Base-by-base conservation (phyloP, 352 stramenopile genomes). In the Phytophthora pini region DNA sequence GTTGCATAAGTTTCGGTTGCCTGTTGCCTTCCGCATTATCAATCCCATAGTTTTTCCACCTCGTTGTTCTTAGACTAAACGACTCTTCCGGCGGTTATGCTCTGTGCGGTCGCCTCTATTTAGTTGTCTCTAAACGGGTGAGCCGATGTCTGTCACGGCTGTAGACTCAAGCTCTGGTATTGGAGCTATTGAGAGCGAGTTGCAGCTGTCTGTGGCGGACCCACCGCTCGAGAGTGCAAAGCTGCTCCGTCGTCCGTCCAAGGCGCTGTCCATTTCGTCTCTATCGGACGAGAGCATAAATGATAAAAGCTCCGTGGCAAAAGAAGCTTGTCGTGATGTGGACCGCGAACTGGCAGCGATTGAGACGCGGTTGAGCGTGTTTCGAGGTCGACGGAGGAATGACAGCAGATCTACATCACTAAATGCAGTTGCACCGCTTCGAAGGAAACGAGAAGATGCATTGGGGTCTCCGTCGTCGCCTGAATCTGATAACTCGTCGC, bases 301-400 rank as follows among this genome's bases (percentile, higher is more conserved):
- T 0, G 31, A 36, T 12, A 36, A 58, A 51, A 53, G 12, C 24
- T 56, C 47, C 0, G 31, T 43, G 15, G 12, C 45, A n/a, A 34
- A 36, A n/a, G 72, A 80, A 66, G 79, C 74, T 8, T 87, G 77
- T 56, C 36, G 53, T 10, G 77, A 87, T 55, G 69, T 87, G 17
- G 50, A 82, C 13, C 65, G 71, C 1, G 80, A 87, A 53, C 61
- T 87, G 3, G 57, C 55, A 17, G 70, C 77, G 0, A 61, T 87
- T 49, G 62, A 84, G 29, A 73, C 56, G 50, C 74, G 79, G 0
- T 40, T 88, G 29, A 63, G 40, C 1, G 60, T 67, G 31, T 83
- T 79, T 26, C 68, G 56, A 61, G 48, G 49, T 3, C 43, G 53
- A 56, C 59, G 29, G 26, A 57, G 20, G 7, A 29, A 71, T 13